These are phyloP conservation scores for Fagopyrum tataricum DNA, from an alignment of 148 eudicot species.

Conservation along the genomic window DNA sequence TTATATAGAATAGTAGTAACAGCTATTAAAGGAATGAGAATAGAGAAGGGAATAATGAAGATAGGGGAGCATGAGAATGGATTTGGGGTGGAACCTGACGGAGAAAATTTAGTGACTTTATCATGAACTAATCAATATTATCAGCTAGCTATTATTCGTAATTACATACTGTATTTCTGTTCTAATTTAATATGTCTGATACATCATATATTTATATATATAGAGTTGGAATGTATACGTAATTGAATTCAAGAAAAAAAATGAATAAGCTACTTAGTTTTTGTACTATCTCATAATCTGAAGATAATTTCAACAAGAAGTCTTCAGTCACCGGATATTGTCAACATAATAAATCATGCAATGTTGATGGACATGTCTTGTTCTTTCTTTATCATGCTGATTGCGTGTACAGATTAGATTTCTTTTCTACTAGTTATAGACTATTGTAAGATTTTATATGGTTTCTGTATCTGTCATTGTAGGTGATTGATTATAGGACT, in stretches of 20 bases:
- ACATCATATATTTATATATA: not conserved
- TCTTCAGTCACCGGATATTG: not conserved
- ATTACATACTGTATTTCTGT: not conserved
- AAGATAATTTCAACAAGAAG: not conserved
- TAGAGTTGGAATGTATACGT: not conserved
- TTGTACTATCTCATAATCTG: not conserved
- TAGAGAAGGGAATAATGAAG: not conserved
- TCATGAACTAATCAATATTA: not conserved
- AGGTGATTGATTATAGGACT: constrained; percentile 97
- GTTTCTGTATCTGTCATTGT: constrained; percentile 22
- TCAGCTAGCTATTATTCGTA: not conserved
- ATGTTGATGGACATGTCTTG: not conserved
- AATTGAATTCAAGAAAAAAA: not conserved
- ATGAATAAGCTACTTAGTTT: not conserved
- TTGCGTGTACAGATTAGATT: not conserved
- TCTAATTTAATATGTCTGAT: not conserved
- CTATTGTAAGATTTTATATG: constrained; percentile 10
- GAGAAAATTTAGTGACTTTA: not conserved
- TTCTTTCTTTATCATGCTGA: not conserved
- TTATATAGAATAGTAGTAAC: not conserved
- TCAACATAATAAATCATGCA: not conserved
- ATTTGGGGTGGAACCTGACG: not conserved
- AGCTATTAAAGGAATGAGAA: not conserved
- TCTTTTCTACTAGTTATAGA: constrained; percentile 1
- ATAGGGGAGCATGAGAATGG: not conserved